Base-by-base conservation (phyloP, 306 rosid species). In the Quercus glauca region DNA sequence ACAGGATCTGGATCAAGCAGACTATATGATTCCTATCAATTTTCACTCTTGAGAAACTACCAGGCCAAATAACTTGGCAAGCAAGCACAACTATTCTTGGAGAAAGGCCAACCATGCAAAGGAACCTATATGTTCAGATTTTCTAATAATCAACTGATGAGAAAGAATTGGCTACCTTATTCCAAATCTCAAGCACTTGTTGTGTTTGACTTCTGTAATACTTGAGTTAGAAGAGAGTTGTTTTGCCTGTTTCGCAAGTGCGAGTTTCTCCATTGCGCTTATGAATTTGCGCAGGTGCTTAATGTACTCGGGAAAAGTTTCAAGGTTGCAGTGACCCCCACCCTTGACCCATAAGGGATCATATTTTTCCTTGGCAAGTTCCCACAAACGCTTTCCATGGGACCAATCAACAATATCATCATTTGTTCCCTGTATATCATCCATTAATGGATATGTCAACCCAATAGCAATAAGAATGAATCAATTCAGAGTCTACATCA, bases 291-390 rank as follows among this genome's bases (percentile, higher is more conserved):
- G 97, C 76, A 96, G 74, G 84, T 96, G 95, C 89, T 89, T 96
- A 65, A 93, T 90, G 88, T 91, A 96, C 90, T 96, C 99, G 0
- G 99, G 99, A 85, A 60, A 96, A 5, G 94, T 90, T 81, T 96
- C 99, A 3, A 96, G 96, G 91, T 96, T 96, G 92, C 99, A 96
- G 71, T 96, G 99, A 17, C 99, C 98, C 7, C 99, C 98, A 7
- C 98, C 99, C 85, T 96, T 91, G 75, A 96, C 94, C 99, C 99
- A 96, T 82, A 96, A 85, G 1, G 99, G 99, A 35, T 96, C 94
- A 43, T 87, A 96, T 80, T 96, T 96, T 84, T 96, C 97, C 86
- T 93, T 96, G 13, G 99, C 77, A 21, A 96, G 98, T 80, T 96
- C 99, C 99, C 99, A 96, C 51, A 96, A 80, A 55, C 97, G 86